Conservation (phyloP, 495 filamentous ascomycete genomes). For the Trichocladium antarcticum region DNA sequence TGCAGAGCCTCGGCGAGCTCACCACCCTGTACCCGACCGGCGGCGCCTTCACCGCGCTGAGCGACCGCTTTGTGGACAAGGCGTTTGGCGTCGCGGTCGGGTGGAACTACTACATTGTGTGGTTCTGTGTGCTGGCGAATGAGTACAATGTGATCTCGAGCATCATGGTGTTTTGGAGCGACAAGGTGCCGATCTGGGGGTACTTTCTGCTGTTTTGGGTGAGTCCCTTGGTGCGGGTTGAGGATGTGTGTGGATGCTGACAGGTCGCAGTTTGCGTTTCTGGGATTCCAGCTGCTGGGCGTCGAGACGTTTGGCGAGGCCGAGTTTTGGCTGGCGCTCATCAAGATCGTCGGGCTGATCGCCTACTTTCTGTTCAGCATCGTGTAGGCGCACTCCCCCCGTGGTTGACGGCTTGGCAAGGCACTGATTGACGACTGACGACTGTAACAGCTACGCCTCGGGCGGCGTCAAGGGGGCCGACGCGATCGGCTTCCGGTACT, state of each 20-base stretch:
- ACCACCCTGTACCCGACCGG: conserved; percentile 48
- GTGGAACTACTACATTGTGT: conserved; percentile 65
- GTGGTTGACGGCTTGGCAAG: too few relatives aligned
- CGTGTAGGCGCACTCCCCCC: conserved; percentile 24
- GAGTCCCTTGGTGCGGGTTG: conserved; percentile 10
- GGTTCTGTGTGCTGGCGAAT: conserved; percentile 48
- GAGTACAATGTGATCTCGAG: conserved; percentile 50
- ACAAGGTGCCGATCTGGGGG: conserved; percentile 39
- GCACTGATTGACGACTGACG: too few relatives aligned
- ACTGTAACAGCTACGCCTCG: conserved; percentile 34
- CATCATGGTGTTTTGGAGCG: conserved; percentile 50
- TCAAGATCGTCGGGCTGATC: conserved; percentile 58
- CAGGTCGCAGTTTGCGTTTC: conserved; percentile 28
- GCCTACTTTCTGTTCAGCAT: conserved; percentile 61
- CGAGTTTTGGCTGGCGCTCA: conserved; percentile 50
- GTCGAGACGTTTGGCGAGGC: conserved; percentile 49
- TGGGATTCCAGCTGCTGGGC: conserved; percentile 38
- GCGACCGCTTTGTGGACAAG: conserved; percentile 60
- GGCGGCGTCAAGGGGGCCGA: conserved; percentile 39
- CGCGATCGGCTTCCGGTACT: conserved; percentile 51
- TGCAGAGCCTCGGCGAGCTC: conserved; percentile 17
- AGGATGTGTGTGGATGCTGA: conserved; percentile 10
- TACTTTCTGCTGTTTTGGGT: conserved; percentile 60
- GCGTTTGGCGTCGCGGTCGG: conserved; percentile 78
- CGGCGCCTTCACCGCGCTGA: conserved; percentile 49